phyloP scores from a whole-genome alignment of 2,329 filamentous ascomycete species.

The Fusarium solani-melongenae region DNA sequence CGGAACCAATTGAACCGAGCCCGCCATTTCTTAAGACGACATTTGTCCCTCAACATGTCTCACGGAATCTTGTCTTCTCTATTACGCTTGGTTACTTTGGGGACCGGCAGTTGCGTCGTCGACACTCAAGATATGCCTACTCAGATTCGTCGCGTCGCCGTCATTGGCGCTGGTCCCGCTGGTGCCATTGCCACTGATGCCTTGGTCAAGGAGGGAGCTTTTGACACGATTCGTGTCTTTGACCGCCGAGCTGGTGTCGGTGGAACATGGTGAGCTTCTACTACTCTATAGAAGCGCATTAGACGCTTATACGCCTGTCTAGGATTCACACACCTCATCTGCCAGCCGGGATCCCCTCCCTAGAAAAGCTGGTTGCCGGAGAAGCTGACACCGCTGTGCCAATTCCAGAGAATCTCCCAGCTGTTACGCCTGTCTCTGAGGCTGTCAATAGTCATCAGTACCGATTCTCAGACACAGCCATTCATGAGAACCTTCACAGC shows the following conservation, averaged over 20 bases:
- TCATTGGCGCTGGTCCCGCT: constrained; percentile 29
- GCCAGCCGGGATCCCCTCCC: constrained; percentile 8
- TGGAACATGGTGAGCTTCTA: constrained; percentile 17
- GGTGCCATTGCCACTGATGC: constrained; percentile 31
- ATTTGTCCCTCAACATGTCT: not conserved
- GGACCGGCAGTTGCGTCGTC: not conserved
- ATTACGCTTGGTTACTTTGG: not conserved
- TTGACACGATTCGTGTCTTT: constrained; percentile 27
- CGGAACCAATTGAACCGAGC: not conserved
- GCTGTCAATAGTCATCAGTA: constrained; percentile 32
- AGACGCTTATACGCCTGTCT: not conserved
- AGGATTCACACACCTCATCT: constrained; percentile 24
- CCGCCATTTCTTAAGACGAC: not conserved
- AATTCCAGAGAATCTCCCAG: constrained; percentile 25
- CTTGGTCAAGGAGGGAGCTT: constrained; percentile 17
- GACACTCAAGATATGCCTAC: not conserved
- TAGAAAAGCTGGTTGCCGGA: constrained; percentile 11
- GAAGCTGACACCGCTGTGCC: constrained; percentile 18
- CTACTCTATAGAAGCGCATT: not conserved
- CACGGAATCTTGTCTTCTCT: not conserved
- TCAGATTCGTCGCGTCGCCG: constrained; percentile 10
- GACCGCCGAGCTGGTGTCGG: constrained; percentile 17
- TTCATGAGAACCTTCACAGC: constrained; percentile 27
- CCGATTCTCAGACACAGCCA: constrained; percentile 30
- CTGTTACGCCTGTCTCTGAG: constrained; percentile 27